These are phyloP conservation scores for Solanum chmielewskii DNA, from an alignment of 257 asterid species.

Conservation along the genomic window DNA sequence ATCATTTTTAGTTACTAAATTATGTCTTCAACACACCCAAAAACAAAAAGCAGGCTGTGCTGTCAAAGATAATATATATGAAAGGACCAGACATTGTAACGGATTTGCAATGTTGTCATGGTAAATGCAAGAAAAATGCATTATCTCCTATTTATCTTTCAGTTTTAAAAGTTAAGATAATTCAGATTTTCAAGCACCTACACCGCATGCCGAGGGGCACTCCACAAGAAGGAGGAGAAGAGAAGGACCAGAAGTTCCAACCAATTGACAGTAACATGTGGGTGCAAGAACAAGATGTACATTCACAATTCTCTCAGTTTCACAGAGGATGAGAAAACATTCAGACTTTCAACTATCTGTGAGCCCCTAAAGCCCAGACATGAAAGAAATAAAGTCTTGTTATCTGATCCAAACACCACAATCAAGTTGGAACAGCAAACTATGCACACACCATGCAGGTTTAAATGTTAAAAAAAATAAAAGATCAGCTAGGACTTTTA, in stretches of 20 bases:
- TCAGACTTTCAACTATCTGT: background rate
- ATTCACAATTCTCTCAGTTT: background rate
- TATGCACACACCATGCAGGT: background rate
- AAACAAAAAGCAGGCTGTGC: background rate
- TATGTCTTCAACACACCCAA: background rate
- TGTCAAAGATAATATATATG: background rate
- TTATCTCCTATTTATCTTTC: background rate
- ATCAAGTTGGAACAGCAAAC: background rate
- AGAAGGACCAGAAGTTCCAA: background rate
- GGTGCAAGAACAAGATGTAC: background rate
- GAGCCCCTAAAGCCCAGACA: background rate
- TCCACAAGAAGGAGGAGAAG: background rate
- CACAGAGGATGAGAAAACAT: background rate
- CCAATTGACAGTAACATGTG: background rate
- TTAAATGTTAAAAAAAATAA: background rate
- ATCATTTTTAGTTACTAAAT: background rate
- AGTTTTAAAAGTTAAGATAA: background rate
- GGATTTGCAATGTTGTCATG: background rate
- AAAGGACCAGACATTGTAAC: background rate
- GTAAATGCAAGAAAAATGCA: background rate
- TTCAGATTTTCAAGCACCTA: background rate
- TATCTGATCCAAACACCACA: background rate
- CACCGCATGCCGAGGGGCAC: background rate
- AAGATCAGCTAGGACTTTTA: background rate
- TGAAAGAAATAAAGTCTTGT: background rate